Evolutionary conservation across 495 filamentous ascomycete genomes (phyloP).

Genomic region (Cenococcum geophilum): DNA sequence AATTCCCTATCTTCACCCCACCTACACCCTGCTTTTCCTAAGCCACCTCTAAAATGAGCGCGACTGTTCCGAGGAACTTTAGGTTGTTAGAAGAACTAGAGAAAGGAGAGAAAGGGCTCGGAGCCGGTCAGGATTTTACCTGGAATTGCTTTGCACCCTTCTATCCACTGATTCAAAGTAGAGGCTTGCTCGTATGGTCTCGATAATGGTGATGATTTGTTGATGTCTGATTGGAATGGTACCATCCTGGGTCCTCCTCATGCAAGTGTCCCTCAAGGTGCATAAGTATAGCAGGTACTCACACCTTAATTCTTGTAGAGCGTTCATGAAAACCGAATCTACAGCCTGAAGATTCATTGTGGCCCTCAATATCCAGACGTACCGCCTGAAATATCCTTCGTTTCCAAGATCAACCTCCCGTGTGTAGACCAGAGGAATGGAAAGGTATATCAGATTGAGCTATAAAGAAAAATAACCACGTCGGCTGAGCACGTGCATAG

Average conservation of each 20-base stretch:
- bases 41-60: slow-evolving; percentile 50
- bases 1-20: background rate
- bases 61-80: slow-evolving; percentile 92
- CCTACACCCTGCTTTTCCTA: background rate
- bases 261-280: slow-evolving; percentile 48
- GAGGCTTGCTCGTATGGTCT: slow-evolving; percentile 97
- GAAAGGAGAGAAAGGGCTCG: slow-evolving; percentile 95
- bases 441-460: slow-evolving; percentile 46
- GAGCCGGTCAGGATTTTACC: slow-evolving; percentile 60
- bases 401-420: slow-evolving; percentile 89
- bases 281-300: background rate
- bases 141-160: background rate
- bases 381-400: slow-evolving; percentile 83
- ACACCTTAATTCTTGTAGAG: slow-evolving; percentile 51
- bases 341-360: slow-evolving; percentile 96
- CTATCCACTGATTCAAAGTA: slow-evolving; percentile 34
- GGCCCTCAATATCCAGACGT: slow-evolving; percentile 81
- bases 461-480: slow-evolving; percentile 7
- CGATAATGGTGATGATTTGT: slow-evolving; percentile 86
- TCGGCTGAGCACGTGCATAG: slow-evolving; percentile 40
- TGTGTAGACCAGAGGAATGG: slow-evolving; percentile 77
- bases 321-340: slow-evolving; percentile 96
- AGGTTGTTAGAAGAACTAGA: slow-evolving; percentile 94
- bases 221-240: slow-evolving; percentile 98
- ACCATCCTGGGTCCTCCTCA: slow-evolving; percentile 96